Base-by-base conservation (phyloP, 306 rosid species). In the Lathyrus sativus region DNA sequence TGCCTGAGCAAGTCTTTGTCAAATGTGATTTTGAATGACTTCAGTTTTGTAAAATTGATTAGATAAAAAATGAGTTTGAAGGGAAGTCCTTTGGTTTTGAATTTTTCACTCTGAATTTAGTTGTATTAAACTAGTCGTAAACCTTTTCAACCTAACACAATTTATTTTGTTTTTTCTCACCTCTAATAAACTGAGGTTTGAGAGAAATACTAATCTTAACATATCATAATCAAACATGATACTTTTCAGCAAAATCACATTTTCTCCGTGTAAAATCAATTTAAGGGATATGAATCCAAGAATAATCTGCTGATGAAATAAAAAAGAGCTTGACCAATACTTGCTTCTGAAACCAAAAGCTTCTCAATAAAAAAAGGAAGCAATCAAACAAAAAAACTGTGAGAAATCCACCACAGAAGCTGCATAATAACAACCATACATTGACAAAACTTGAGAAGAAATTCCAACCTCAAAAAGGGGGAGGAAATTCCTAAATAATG, bases 251-350 rank as follows among this genome's bases (percentile, higher is more conserved):
- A 59, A 59, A 59, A 31, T 59, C 44, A 59, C 11, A 18, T 15
- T 60, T 14, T 37, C 24, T 29, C 45, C 28, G 4, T 15, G 43
- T 15, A 15, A 33, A 59, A 59, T 37, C 44, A 60, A 37, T 17
- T 58, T 59, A 68, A 22, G 11, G 11, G 15, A 9, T 54, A 54
- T 12, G 24, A 37, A 38, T 24, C n/a, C 22, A 6, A 24, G 38
- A 43, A 53, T 13, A 6, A 24, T 54, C 53, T 19, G 6, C 39
- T 4, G n/a, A 15, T 29, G 31, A 44, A 43, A 28, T 42, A 12
- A 24, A 71, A 55, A 71, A 61, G 69, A 72, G 18, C 62, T 48
- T 39, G 51, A 11, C 54, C 55, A 62, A 50, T 24, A 15, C 71
- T 39, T 51, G 24, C 46, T 37, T 41, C 28, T 5, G 45, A 77